Percentiles rank a stretch among this genome's conserved stretches.
phyloP scores from a whole-genome alignment of 306 rosid genomes.

The Cercis canadensis region DNA sequence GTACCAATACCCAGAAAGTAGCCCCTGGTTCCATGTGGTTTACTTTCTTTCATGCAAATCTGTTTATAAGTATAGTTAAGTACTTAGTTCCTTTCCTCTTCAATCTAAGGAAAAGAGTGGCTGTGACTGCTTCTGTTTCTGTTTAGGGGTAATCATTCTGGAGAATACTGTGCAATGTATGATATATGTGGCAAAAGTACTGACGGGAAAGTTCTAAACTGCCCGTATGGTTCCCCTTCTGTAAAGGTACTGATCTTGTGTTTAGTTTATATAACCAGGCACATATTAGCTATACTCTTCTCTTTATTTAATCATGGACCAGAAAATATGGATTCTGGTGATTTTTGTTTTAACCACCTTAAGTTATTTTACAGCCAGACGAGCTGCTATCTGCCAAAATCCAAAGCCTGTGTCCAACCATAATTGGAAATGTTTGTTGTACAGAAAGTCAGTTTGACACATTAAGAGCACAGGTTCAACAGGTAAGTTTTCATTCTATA shows the following conservation, averaged over 20 bases:
- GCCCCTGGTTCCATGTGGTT: neutral
- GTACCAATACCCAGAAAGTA: too few relatives aligned
- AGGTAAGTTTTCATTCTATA: slow-evolving; percentile 55
- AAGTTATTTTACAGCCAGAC: slow-evolving; percentile 65
- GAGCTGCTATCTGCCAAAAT: slow-evolving; percentile 86
- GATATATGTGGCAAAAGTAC: slow-evolving; percentile 87
- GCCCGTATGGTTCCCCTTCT: slow-evolving; percentile 83
- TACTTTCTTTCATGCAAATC: too few relatives aligned
- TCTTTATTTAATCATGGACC: neutral
- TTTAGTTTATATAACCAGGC: neutral
- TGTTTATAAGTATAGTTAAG: neutral
- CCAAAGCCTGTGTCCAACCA: slow-evolving; percentile 89
- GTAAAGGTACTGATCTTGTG: slow-evolving; percentile 60
- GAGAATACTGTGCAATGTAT: slow-evolving; percentile 94
- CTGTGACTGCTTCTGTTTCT: slow-evolving; percentile 24
- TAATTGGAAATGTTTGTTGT: slow-evolving; percentile 88
- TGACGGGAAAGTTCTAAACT: slow-evolving; percentile 87
- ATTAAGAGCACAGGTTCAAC: slow-evolving; percentile 85
- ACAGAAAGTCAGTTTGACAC: slow-evolving; percentile 84
- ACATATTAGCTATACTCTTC: neutral
- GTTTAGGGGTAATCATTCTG: slow-evolving; percentile 64
- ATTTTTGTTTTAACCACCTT: neutral
- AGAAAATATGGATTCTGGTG: slow-evolving; percentile 15
- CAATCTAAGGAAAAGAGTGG: slow-evolving; percentile 1
- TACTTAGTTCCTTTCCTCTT: neutral